Evolutionary conservation across 208 protist genomes (phyloP), one percentile per base, ranked within the genome.

Genomic region (Acanthamoeba polyphaga): DNA sequence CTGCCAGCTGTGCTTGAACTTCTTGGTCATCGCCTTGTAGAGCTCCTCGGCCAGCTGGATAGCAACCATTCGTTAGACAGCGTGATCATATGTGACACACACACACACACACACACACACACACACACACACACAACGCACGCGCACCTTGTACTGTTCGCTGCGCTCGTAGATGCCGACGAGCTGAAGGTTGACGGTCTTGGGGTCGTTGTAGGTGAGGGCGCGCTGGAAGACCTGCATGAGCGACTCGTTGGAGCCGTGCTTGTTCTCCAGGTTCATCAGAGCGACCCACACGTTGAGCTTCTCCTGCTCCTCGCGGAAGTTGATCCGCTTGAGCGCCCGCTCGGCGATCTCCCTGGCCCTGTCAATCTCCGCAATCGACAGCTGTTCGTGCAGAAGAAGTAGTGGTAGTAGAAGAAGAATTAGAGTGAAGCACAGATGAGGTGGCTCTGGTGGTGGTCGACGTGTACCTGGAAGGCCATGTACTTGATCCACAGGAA

Each of bases 401-500:
- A 49, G 43, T 49, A 3, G 43, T 46, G 4, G 43, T 6, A 49
- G 43, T 17, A 22, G 46, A 22, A 91, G 24, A 38, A 97, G 60
- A 80, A 53, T 46, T 51, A 58, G 29, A 78, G 4, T 49, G 46
- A 43, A 58, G 34, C 60, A 94, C 15, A 15, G 38, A 88, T n/a
- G 68, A n/a, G 13, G 13, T 76, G 32, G 12, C 19, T 43, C 38
- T 46, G 55, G 34, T 24, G 85, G 58, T 43, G 58, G 29, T 29
- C n/a, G 27, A n/a, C 1, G 89, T 58, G 38, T 34, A 97, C 53
- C 68, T 97, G 96, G 82, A 97, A 97, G 1, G 97, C 94, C 96
- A 98, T 98, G 91, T 97, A 98, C 62, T 97, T 49, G 55, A 98
- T 96, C 98, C 98, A 98, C 46, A 98, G 17, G 80, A 96, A 98